Evolutionary conservation across 169 alveolate species (phyloP).

Genomic region (Theileria luwenshuni): DNA sequence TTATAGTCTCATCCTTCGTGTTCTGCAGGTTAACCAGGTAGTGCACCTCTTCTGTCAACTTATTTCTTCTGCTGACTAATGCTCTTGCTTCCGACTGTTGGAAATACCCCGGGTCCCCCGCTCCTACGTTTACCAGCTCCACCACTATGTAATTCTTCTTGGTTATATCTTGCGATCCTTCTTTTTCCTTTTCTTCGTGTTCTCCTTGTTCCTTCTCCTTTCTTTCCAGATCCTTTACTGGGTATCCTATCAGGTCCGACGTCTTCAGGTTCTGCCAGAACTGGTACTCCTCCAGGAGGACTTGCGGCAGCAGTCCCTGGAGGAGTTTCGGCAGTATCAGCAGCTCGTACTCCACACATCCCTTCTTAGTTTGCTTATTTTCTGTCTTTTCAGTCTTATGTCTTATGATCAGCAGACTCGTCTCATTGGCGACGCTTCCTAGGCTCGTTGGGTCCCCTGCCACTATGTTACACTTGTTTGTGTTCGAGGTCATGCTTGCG

Average conservation of each 20-base stretch:
- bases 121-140: slow-evolving; percentile 21
- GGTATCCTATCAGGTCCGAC: slow-evolving; percentile 73
- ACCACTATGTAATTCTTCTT: slow-evolving; percentile 6
- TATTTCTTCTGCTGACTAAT: slow-evolving; percentile 4
- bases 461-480: slow-evolving; percentile 8
- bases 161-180: background rate
- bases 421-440: slow-evolving; percentile 20
- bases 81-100: slow-evolving; percentile 35
- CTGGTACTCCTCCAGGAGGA: slow-evolving; percentile 69
- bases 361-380: slow-evolving; percentile 37
- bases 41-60: slow-evolving; percentile 19
- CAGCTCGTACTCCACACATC: slow-evolving; percentile 48
- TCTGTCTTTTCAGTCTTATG: slow-evolving; percentile 12
- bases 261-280: slow-evolving; percentile 77
- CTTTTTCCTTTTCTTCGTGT: slow-evolving; percentile 19
- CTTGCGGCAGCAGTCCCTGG: slow-evolving; percentile 71
- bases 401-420: slow-evolving; percentile 43
- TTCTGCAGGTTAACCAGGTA: slow-evolving; percentile 42
- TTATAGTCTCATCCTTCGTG: slow-evolving; percentile 40
- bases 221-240: slow-evolving; percentile 20
- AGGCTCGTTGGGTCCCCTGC: slow-evolving; percentile 21
- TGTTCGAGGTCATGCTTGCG: background rate
- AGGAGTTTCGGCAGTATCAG: slow-evolving; percentile 59
- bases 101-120: slow-evolving; percentile 2
- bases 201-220: slow-evolving; percentile 24